phyloP scores from a whole-genome alignment of 805 yeast species.

The Blastobotrys attinorum region DNA sequence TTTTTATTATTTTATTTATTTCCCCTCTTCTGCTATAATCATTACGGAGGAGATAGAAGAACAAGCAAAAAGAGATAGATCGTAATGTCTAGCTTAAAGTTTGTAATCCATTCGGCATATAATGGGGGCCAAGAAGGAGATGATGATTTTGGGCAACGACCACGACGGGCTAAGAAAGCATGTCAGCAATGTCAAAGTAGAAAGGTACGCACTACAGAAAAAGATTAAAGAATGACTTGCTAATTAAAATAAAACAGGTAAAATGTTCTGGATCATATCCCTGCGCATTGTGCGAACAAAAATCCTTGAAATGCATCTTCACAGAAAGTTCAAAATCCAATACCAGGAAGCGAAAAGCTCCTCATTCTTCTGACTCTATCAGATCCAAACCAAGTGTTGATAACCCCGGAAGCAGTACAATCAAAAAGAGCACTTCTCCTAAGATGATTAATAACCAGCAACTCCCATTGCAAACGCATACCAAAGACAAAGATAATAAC shows the following conservation, averaged over 20 bases:
- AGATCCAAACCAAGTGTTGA: not conserved
- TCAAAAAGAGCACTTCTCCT: not conserved
- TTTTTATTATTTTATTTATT: no score
- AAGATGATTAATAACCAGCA: not conserved
- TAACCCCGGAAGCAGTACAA: not conserved
- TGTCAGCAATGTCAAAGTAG: slow-evolving; percentile 18
- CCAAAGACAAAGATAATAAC: not conserved
- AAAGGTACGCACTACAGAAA: slow-evolving; percentile 11
- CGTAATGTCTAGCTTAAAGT: not conserved
- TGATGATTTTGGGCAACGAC: slow-evolving; percentile 5
- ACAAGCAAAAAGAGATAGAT: not conserved
- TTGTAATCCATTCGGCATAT: slow-evolving; percentile 1
- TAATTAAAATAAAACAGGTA: slow-evolving; percentile 10
- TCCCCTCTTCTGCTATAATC: not conserved
- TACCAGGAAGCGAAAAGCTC: not conserved
- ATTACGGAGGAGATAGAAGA: not conserved
- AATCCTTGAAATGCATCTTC: slow-evolving; percentile 15
- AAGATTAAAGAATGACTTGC: not conserved
- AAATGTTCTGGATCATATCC: slow-evolving; percentile 22
- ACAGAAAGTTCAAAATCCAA: slow-evolving; percentile 3
- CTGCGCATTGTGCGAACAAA: slow-evolving; percentile 15
- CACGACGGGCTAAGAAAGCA: slow-evolving; percentile 21
- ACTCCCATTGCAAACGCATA: not conserved
- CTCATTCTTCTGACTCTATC: not conserved
- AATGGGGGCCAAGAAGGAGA: not conserved